phyloP scores from a whole-genome alignment of 2,329 filamentous ascomycete genomes.

The Fusarium lateritium region DNA sequence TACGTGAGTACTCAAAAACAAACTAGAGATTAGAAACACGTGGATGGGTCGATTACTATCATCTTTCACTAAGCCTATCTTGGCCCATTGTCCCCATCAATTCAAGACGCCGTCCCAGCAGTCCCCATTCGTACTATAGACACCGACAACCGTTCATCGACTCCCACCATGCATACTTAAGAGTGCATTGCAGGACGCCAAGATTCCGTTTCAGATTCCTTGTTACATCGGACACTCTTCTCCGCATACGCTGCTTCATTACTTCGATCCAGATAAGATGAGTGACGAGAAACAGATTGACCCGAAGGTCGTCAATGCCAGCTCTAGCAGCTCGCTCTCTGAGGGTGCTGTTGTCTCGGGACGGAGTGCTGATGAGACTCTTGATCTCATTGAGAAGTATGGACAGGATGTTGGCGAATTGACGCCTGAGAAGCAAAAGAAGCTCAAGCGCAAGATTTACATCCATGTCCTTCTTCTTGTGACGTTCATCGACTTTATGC shows the following conservation, averaged over 20 bases:
- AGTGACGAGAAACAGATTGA: constrained; percentile 2
- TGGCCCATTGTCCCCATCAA: neutral
- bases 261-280: neutral
- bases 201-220: neutral
- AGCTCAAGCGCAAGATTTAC: constrained; percentile 12
- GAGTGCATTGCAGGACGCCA: neutral
- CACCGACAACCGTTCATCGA: neutral
- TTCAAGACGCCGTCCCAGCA: neutral
- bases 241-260: accelerated
- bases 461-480: constrained; percentile 9
- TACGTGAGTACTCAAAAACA: neutral
- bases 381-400: constrained; percentile 3
- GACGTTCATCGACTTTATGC: constrained; percentile 12
- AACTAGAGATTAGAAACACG: neutral
- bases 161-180: neutral
- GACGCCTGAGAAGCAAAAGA: constrained; percentile 1
- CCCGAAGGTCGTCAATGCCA: neutral
- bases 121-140: neutral
- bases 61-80: neutral
- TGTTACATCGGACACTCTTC: too few species aligned
- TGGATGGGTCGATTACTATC: too few species aligned
- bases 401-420: constrained; percentile 1
- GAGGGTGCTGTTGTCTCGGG: constrained; percentile 3
- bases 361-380: constrained; percentile 10
- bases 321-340: neutral